phyloP scores from a whole-genome alignment of 164 flowering plant species.

The Euptelea pleiosperma region DNA sequence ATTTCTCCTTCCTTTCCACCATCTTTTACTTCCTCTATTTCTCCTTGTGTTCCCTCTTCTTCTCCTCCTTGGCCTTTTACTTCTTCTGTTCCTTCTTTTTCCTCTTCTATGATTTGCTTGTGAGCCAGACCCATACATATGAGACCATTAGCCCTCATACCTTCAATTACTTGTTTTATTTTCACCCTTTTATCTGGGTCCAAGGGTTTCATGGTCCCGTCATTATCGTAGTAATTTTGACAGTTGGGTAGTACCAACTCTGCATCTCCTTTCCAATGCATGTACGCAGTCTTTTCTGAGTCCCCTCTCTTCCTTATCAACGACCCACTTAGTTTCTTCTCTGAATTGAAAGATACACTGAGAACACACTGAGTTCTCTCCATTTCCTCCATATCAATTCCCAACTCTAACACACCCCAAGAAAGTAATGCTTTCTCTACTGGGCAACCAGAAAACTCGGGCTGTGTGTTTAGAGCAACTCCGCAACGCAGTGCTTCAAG shows the following conservation, averaged over 20 bases:
- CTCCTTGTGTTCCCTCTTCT: no score
- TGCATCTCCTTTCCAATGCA: conserved; percentile 2
- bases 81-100: no score
- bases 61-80: no score
- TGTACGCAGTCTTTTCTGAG: neutral
- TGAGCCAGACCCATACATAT: neutral
- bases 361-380: neutral
- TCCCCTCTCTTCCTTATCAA: neutral
- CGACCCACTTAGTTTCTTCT: neutral
- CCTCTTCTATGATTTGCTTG: neutral
- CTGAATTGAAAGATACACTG: neutral
- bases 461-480: neutral
- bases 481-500: no score
- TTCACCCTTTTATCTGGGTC: neutral
- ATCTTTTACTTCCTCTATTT: no score
- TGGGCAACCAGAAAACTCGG: neutral
- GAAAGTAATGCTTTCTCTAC: neutral
- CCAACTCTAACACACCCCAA: neutral
- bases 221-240: neutral
- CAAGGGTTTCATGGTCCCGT: neutral
- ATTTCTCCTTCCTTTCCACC: no score
- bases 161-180: neutral
- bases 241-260: neutral
- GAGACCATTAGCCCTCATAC: neutral
- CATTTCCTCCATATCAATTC: neutral